Conservation (phyloP, 2,329 filamentous ascomycete species). For the Paramyrothecium sp. region DNA sequence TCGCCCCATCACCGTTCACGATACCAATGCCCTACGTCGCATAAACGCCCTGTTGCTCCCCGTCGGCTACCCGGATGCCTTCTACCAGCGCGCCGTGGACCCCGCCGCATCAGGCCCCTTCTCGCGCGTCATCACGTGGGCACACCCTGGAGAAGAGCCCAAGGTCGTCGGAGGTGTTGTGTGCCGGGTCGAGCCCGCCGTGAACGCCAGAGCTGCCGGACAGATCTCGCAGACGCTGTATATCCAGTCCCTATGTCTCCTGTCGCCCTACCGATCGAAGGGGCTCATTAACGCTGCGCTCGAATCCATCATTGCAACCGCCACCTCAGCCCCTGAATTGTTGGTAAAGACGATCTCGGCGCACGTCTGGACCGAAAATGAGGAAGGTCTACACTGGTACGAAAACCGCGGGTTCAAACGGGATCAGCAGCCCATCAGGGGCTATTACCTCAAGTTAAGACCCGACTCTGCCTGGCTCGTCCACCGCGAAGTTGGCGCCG, state of each 20-base stretch:
- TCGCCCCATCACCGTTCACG: constrained; percentile 44
- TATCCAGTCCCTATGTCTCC: constrained; percentile 62
- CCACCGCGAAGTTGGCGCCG: constrained; percentile 38
- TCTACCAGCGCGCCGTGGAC: constrained; percentile 56
- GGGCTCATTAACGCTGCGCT: constrained; percentile 59
- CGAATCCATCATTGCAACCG: constrained; percentile 46
- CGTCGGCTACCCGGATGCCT: constrained; percentile 62
- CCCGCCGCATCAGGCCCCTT: constrained; percentile 49
- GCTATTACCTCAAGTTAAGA: constrained; percentile 62
- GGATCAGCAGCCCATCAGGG: constrained; percentile 44
- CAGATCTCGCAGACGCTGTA: constrained; percentile 49
- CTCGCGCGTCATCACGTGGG: constrained; percentile 61
- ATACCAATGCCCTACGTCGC: constrained; percentile 58
- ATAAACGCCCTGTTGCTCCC: constrained; percentile 66
- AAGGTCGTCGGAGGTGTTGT: constrained; percentile 62
- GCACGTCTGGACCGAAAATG: constrained; percentile 68
- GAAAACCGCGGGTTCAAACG: constrained; percentile 52
- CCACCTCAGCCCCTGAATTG: constrained; percentile 30
- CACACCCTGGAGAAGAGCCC: constrained; percentile 36
- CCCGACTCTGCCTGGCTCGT: constrained; percentile 63
- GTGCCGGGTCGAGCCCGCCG: constrained; percentile 53
- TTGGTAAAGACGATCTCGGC: constrained; percentile 52
- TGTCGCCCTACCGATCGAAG: constrained; percentile 60
- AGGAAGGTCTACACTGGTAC: constrained; percentile 64
- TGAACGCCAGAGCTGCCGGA: constrained; percentile 12